Percentiles rank a stretch among this genome's conserved stretches.
Evolutionary conservation across 2,329 filamentous ascomycete species (phyloP).

Genomic region (Phyllosticta ampelicida): DNA sequence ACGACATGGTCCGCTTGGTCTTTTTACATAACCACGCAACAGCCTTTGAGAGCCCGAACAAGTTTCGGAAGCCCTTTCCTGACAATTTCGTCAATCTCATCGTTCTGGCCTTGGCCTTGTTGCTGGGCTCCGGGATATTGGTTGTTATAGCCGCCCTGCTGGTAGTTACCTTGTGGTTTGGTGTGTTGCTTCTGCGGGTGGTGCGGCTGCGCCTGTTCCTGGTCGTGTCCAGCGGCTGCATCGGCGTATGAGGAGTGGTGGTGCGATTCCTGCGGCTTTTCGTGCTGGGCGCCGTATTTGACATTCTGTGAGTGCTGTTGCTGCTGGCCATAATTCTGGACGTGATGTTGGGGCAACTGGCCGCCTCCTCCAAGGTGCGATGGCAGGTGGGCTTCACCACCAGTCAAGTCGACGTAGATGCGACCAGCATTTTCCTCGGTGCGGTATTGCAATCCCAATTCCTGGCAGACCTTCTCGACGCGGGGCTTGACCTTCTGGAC

Average conservation of each 20-base stretch:
- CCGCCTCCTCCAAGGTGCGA: slow-evolving; percentile 26
- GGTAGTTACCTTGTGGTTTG: slow-evolving; percentile 34
- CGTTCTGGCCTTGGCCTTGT: slow-evolving; percentile 38
- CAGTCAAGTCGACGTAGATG: slow-evolving; percentile 78
- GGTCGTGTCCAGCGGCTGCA: background rate
- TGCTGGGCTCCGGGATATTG: slow-evolving; percentile 16
- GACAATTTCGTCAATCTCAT: slow-evolving; percentile 49
- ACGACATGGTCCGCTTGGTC: background rate
- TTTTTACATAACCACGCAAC: slow-evolving; percentile 62
- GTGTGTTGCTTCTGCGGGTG: slow-evolving; percentile 35
- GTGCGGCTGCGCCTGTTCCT: slow-evolving; percentile 28
- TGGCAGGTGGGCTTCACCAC: slow-evolving; percentile 48
- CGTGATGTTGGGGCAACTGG: slow-evolving; percentile 31
- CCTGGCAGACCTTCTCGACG: slow-evolving; percentile 75
- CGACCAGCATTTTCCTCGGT: slow-evolving; percentile 85
- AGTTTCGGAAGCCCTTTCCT: slow-evolving; percentile 51
- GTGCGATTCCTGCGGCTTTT: background rate
- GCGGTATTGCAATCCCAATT: slow-evolving; percentile 69
- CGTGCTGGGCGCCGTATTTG: slow-evolving; percentile 7
- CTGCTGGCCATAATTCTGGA: slow-evolving; percentile 25
- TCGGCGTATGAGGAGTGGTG: background rate
- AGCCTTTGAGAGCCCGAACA: slow-evolving; percentile 53
- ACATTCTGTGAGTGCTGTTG: slow-evolving; percentile 32
- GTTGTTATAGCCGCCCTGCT: slow-evolving; percentile 27
- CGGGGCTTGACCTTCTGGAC: slow-evolving; percentile 94